Evolutionary conservation across 2,329 filamentous ascomycete genomes (phyloP), one percentile per base, ranked within the genome.

Genomic region (Neonectria hederae): DNA sequence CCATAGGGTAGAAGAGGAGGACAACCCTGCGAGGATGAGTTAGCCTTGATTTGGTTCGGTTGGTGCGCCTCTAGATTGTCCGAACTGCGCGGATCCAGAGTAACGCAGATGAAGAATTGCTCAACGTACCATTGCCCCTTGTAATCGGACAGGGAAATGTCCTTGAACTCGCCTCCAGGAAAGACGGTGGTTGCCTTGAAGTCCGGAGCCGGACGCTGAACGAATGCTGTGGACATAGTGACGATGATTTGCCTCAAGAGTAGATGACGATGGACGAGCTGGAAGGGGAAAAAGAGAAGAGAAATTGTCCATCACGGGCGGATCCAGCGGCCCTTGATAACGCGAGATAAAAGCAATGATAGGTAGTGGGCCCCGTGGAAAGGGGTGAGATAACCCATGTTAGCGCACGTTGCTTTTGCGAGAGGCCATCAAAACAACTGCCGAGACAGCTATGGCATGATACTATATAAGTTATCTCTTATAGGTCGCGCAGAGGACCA

Each of bases 1-100:
- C 88, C 80, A 89, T 87, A 62, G 88, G 88, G 77, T 90, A 87
- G 82, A 90, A 90, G 68, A 87, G 84, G 35, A 90, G 86, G 71
- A 90, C 82, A 63, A 90, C 84, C 88, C 88, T 83, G 26, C 0
- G 28, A 22, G 13, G 2, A 17, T 11, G 13, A 22, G 59, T 66
- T 38, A 60, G 61, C n/a, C 32, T 5, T 30, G 42, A 24, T 59
- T 55, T 22, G 46, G 8, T 48, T 10, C 53, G 6, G 9, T 19
- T 21, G 38, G 24, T 26, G 40, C 17, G 40, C n/a, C 9, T 17
- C 40, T 30, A 46, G 13, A 21, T 26, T 26, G 7, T 26, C 24
- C 24, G 7, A 3, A 26, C 24, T 7, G 24, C 24, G 24, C 24
- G 7, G 24, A 26, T 26, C 24, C 7, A 13, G 17, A n/a, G 35